Percentiles rank a stretch among this genome's conserved stretches.
phyloP scores from a whole-genome alignment of 2,329 filamentous ascomycete species.

The Penicillium sp. region DNA sequence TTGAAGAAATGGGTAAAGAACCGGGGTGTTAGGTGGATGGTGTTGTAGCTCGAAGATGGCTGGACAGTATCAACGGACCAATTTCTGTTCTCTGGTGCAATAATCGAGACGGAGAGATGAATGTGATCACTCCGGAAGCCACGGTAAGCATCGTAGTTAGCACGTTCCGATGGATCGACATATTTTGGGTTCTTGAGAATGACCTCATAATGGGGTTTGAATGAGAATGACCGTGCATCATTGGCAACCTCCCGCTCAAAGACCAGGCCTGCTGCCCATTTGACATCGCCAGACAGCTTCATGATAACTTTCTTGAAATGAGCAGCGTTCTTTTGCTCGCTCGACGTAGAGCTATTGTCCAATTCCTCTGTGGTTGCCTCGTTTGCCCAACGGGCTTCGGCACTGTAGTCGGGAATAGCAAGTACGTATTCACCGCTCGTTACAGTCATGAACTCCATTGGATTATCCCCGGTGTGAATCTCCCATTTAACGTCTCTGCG shows the following conservation, averaged over 20 bases:
- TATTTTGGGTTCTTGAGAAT: conserved; percentile 77
- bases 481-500: conserved; percentile 88
- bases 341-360: conserved; percentile 62
- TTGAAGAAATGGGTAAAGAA: conserved; percentile 98
- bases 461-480: conserved; percentile 80
- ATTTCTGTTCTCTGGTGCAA: conserved; percentile 80
- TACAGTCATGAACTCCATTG: conserved; percentile 90
- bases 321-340: conserved; percentile 68
- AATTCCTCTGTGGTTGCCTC: conserved; percentile 50
- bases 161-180: conserved; percentile 58
- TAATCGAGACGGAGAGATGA: conserved; percentile 87
- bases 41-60: conserved; percentile 89
- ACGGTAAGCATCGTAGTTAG: conserved; percentile 83
- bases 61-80: conserved; percentile 76
- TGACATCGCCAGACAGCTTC: conserved; percentile 95
- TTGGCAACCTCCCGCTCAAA: conserved; percentile 81
- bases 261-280: conserved; percentile 85
- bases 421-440: conserved; percentile 94
- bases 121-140: conserved; percentile 98
- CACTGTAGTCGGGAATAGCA: conserved; percentile 89
- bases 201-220: conserved; percentile 89
- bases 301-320: conserved; percentile 97
- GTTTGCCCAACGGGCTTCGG: conserved; percentile 70
- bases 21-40: conserved; percentile 86
- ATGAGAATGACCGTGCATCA: conserved; percentile 76